Base-by-base conservation (phyloP, 768 basidiomycete species). In the Podaxis mareebaensis region DNA sequence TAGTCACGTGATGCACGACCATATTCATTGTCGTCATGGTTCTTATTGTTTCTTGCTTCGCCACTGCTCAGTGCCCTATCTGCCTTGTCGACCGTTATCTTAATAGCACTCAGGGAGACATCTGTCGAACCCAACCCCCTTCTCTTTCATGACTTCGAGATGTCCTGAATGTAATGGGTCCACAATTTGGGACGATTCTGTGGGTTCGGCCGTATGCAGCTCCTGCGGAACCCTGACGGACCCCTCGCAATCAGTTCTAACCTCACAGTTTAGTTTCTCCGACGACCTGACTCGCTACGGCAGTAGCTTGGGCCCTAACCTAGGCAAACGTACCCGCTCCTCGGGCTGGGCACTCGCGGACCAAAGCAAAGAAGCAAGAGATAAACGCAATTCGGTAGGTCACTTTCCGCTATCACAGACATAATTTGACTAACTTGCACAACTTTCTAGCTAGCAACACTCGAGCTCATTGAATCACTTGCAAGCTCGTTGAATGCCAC, bases 211-310 rank as follows among this genome's bases (percentile, higher is more conserved):
- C 52, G 85, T 92, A 64, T 93, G 92, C 74, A 83, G 83, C 12
- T 57, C 65, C n/a, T 93, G 92, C 67, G 92, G 88, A 15, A 86
- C 86, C n/a, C 83, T 93, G 20, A 78, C 75, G 10, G 86, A 91
- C 68, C 79, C 90, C 0, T 76, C 81, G 13, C 88, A 88, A 76
- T 80, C 79, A 28, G 74, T 90, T 44, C 83, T 93, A 54, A 78
- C 84, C 7, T 77, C 81, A 40, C 64, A 71, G 22, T 56, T 39
- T 52, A 64, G 62, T 24, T 78, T 83, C 65, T 66, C 69, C 22
- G 78, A 81, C 65, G 68, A 76, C 51, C 59, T 70, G 33, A 74
- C 78, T 62, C 59, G 69, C 72, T 60, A 78, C 77, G 10, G 68
- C 66, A 63, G 72, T 67, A 69, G 74, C 49, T 76, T 73, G 76